Evolutionary conservation across 768 basidiomycete species (phyloP).

Genomic region (Sistotremastrum suecicum): DNA sequence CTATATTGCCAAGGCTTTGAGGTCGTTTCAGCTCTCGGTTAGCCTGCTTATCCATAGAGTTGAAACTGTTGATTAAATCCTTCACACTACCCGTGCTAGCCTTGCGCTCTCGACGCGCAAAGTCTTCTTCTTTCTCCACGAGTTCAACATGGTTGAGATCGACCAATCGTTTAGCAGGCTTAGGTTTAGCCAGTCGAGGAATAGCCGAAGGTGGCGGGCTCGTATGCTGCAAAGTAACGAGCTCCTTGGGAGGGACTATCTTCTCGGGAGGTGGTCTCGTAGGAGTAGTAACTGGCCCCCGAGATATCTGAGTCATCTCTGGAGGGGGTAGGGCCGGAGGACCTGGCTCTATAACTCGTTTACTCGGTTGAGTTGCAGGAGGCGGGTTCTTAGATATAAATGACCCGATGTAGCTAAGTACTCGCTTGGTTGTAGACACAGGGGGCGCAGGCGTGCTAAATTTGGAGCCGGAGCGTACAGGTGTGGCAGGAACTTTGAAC

Average conservation of each 20-base stretch:
- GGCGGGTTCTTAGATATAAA: constrained; percentile 1
- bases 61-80: constrained; percentile 54
- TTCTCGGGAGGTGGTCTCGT: constrained; percentile 33
- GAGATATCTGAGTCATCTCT: constrained; percentile 32
- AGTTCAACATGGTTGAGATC: constrained; percentile 33
- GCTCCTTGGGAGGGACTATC: constrained; percentile 43
- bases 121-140: constrained; percentile 9
- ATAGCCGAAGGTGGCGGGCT: constrained; percentile 28
- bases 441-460: neutral
- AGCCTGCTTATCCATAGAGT: constrained; percentile 24
- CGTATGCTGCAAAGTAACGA: constrained; percentile 46
- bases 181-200: constrained; percentile 25
- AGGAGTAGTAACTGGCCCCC: constrained; percentile 48
- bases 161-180: constrained; percentile 29
- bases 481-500: constrained; percentile 21
- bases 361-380: constrained; percentile 10
- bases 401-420: constrained; percentile 7
- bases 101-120: constrained; percentile 27
- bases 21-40: neutral
- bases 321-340: constrained; percentile 39
- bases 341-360: constrained; percentile 20
- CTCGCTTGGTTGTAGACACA: constrained; percentile 3
- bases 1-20: no score
- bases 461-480: neutral
- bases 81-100: constrained; percentile 61